Percentiles rank a stretch among this genome's conserved stretches.
These are phyloP conservation scores for Fusarium udum DNA, from an alignment of 2,329 filamentous ascomycete genomes.

Conservation along the genomic window DNA sequence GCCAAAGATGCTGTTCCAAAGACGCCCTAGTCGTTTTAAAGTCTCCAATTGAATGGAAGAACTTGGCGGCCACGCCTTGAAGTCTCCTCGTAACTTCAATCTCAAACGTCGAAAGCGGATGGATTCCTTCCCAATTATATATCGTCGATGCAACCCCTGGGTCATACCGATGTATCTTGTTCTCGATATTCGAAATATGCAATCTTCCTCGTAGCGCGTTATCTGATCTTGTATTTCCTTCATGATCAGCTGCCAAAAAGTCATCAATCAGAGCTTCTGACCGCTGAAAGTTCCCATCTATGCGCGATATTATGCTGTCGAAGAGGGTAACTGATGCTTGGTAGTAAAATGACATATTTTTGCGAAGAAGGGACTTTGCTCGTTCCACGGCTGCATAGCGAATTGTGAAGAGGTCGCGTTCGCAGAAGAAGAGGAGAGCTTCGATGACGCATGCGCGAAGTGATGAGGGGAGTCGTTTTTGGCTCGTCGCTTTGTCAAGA, in stretches of 20 bases:
- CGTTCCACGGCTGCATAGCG: conserved; percentile 39
- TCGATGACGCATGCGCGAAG: conserved; percentile 40
- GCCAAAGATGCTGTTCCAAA: conserved; percentile 45
- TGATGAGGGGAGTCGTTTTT: conserved; percentile 20
- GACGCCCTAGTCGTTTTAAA: conserved; percentile 44
- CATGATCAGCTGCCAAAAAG: conserved; percentile 34
- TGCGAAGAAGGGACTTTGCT: conserved; percentile 39
- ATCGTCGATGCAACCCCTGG: conserved; percentile 43
- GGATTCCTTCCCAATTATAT: conserved; percentile 45
- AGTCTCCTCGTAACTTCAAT: conserved; percentile 48
- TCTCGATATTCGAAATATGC: conserved; percentile 49
- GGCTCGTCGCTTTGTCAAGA: conserved; percentile 29
- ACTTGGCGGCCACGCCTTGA: conserved; percentile 46
- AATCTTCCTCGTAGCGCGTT: conserved; percentile 46
- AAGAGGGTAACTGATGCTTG: conserved; percentile 46
- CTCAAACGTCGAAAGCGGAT: conserved; percentile 46
- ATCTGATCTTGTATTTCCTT: conserved; percentile 36
- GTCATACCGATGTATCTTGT: conserved; percentile 48
- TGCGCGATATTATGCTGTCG: conserved; percentile 45
- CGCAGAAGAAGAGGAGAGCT: conserved; percentile 45
- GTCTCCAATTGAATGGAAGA: conserved; percentile 48
- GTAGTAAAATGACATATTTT: conserved; percentile 46
- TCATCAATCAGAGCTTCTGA: conserved; percentile 41
- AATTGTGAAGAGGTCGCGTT: conserved; percentile 43
- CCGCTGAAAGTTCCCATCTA: conserved; percentile 40